Evolutionary conservation across 352 stramenopile species (phyloP), one percentile per base, ranked within the genome.

Genomic region (Phytophthora pseudosyringae): DNA sequence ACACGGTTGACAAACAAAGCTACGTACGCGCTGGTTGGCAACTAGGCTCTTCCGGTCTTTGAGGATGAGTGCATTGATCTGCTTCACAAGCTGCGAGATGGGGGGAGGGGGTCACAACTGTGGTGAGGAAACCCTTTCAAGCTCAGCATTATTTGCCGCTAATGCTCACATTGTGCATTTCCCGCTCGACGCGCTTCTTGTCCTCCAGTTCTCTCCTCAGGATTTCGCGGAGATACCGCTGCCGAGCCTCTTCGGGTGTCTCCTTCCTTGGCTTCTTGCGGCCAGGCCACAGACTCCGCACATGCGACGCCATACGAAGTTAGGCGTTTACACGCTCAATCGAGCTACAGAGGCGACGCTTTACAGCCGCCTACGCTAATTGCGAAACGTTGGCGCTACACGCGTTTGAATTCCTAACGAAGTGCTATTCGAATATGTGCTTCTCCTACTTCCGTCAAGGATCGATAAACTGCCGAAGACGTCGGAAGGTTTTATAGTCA

Each of bases 401-500:
- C 21, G 21, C 21, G 2, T 21, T 21, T 21, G 21, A 2, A 21
- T 21, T 21, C 21, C 21, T 21, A 21, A 21, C 21, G 21, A 21
- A 21, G 21, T 21, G 21, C 21, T 21, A 21, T 21, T 21, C 21
- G 21, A 2, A 21, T 2, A 21, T 21, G 31, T 35, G 10, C 31
- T 35, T 47, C 31, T 47, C 8, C 12, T 32, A 35, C 43, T 35
- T 16, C 43, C 8, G 25, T 32, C 6, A 18, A 26, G 26, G 25
- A 32, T 54, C 31, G 13, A 46, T 52, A 10, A 18, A 48, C 45
- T 60, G 36, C 45, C 31, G n/a, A 51, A 43, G 46, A 68, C 88
- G 77, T 91, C 32, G 55, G 70, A 83, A 82, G 73, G 66, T 57
- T 92, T 69, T 92, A 92, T 92, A 76, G 67, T 90, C 78, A 78